phyloP scores from a whole-genome alignment of 305 asterid species.

The Nicotiana rustica region DNA sequence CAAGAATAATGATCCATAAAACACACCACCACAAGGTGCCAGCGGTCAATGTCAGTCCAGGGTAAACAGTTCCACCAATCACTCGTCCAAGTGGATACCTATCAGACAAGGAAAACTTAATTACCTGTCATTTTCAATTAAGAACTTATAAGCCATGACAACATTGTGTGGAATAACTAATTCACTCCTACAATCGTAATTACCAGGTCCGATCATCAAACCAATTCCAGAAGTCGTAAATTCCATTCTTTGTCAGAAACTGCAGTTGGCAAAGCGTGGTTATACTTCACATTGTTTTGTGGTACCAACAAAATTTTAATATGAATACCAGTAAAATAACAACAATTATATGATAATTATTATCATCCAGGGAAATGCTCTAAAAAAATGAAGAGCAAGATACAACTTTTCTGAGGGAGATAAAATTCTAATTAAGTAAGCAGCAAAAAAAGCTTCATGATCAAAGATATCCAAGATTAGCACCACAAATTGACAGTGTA shows the following conservation, averaged over 20 bases:
- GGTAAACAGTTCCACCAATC: conserved; percentile 99
- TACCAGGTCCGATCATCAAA: conserved; percentile 99
- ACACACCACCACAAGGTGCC: conserved; percentile 95
- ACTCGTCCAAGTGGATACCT: conserved; percentile 99
- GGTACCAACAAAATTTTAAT: neutral
- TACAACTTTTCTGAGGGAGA: neutral
- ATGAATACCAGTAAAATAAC: neutral
- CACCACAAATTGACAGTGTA: conserved; percentile 27
- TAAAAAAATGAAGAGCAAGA: neutral
- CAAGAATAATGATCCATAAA: conserved; percentile 29
- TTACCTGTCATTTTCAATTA: conserved; percentile 24
- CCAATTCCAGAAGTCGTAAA: conserved; percentile 99
- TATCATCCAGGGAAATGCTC: conserved; percentile 21
- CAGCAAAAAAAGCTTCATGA: neutral
- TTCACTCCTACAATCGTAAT: conserved; percentile 37
- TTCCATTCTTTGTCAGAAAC: conserved; percentile 92
- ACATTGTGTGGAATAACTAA: conserved; percentile 16
- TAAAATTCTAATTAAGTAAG: no score
- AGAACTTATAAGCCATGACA: neutral
- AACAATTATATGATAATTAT: neutral
- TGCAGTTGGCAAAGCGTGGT: conserved; percentile 56
- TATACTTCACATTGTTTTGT: conserved; percentile 24
- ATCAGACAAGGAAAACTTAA: conserved; percentile 42
- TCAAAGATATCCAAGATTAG: conserved; percentile 28
- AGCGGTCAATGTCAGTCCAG: conserved; percentile 97